These are phyloP conservation scores for Camptophora hylomeconis DNA, from an alignment of 2,329 filamentous ascomycete species.

Conservation along the genomic window DNA sequence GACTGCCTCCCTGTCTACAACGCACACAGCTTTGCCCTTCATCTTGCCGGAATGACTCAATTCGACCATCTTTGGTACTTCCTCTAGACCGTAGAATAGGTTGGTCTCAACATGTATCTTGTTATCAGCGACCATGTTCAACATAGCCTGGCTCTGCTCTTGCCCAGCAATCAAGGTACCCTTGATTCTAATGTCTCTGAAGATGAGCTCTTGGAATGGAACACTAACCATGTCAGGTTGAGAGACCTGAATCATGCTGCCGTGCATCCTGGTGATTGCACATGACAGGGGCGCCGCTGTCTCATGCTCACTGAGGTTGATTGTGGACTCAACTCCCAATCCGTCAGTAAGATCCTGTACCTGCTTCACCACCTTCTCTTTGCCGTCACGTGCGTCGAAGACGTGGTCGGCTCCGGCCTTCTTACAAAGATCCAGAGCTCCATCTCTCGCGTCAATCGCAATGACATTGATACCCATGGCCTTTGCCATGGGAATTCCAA, in stretches of 20 bases:
- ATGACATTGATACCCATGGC: constrained; percentile 38
- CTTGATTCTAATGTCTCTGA: constrained; percentile 39
- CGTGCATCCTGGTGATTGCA: constrained; percentile 47
- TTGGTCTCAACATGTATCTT: constrained; percentile 39
- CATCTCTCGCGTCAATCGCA: constrained; percentile 42
- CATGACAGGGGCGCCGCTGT: constrained; percentile 38
- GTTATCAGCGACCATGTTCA: constrained; percentile 33
- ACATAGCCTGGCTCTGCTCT: constrained; percentile 34
- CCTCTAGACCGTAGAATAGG: constrained; percentile 38
- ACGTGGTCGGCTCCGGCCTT: constrained; percentile 38
- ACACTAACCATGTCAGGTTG: constrained; percentile 29
- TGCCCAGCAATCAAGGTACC: constrained; percentile 34
- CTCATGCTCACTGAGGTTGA: constrained; percentile 42
- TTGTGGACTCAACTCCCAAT: constrained; percentile 37
- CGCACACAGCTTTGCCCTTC: constrained; percentile 35
- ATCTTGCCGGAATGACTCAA: constrained; percentile 39
- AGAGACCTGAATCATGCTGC: constrained; percentile 45
- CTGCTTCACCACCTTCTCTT: constrained; percentile 34
- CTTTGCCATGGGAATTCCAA: constrained; percentile 40
- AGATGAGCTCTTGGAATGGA: constrained; percentile 36
- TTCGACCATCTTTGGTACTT: constrained; percentile 38
- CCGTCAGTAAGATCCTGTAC: constrained; percentile 37
- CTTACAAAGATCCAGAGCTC: constrained; percentile 36
- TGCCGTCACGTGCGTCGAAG: constrained; percentile 38
- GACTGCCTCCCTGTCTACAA: constrained; percentile 13